Base-by-base conservation (phyloP, 306 rosid species). In the Prinsepia uniflora region DNA sequence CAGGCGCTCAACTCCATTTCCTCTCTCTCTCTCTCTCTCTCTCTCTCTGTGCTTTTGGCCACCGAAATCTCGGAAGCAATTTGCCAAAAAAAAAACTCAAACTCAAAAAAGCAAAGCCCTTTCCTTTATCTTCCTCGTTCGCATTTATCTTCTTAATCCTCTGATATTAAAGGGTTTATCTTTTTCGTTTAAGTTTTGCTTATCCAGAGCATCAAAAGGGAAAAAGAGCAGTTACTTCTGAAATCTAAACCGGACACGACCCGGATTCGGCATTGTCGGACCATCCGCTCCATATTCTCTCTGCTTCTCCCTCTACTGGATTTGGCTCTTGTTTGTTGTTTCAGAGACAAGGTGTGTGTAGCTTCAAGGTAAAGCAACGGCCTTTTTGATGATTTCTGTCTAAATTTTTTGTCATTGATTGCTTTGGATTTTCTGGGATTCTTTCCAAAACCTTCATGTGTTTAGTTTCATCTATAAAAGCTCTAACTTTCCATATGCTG, bases 241-340 rank as follows among this genome's bases (percentile, higher is more conserved):
- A 46, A 30, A 24, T 24, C 30, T 59, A 66, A n/a, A n/a, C n/a
- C n/a, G 19, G 72, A 77, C 71, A 18, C 55, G 63, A 65, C 78
- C 72, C 68, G 73, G 88, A 79, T 69, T 80, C 83, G 76, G 74
- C 83, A 74, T 75, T 65, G 66, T 77, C 75, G 78, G 5, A 52
- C 79, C 71, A 49, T 58, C 63, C 61, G 54, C 53, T 45, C 12
- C 59, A 8, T 49, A 19, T 15, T 59, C 19, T 72, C 48, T 73
- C 63, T 75, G 76, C 43, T 6, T 62, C 62, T 54, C 54, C 67
- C 71, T 43, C 70, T 41, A 44, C 5, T 64, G 71, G 67, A 62
- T 73, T 73, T 9, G 60, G 19, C 63, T 44, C 19, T 34, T 34
- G 58, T 19, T 49, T 17, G 39, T 69, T 39, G 67, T 30, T n/a